Conservation (phyloP, 257 asterid species). For the Solanum microdontum region DNA sequence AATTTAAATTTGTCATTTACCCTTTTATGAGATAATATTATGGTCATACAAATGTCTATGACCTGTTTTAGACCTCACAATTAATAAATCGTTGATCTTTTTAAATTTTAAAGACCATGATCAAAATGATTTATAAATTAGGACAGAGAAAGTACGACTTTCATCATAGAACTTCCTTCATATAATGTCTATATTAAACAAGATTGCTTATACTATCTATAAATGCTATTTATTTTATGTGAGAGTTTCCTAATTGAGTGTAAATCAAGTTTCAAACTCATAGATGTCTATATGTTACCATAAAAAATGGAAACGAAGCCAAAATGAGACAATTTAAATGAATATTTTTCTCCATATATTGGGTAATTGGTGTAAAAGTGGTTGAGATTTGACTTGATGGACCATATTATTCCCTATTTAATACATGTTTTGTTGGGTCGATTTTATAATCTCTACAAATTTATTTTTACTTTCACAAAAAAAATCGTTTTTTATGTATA, state of each 20-base stretch:
- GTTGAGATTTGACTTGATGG: background rate
- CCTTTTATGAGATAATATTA: background rate
- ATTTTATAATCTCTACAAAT: background rate
- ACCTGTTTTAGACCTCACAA: accelerated
- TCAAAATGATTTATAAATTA: background rate
- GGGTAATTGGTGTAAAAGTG: background rate
- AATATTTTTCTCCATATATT: background rate
- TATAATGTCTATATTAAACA: background rate
- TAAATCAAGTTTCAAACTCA: background rate
- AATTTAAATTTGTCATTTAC: background rate
- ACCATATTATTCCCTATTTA: background rate
- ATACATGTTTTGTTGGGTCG: background rate
- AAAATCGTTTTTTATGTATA: background rate
- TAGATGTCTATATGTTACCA: background rate
- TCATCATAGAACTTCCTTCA: background rate
- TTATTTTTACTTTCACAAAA: background rate
- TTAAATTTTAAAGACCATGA: background rate
- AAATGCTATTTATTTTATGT: background rate
- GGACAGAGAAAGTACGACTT: background rate
- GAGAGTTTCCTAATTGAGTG: background rate
- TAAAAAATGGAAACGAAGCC: background rate
- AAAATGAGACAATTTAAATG: background rate
- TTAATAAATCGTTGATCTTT: background rate
- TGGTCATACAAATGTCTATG: background rate
- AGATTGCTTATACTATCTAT: background rate